Percentiles rank a stretch among this genome's conserved stretches.
Conservation (phyloP, 2,329 filamentous ascomycete species). For the Aspergillus pseudotamarii region DNA sequence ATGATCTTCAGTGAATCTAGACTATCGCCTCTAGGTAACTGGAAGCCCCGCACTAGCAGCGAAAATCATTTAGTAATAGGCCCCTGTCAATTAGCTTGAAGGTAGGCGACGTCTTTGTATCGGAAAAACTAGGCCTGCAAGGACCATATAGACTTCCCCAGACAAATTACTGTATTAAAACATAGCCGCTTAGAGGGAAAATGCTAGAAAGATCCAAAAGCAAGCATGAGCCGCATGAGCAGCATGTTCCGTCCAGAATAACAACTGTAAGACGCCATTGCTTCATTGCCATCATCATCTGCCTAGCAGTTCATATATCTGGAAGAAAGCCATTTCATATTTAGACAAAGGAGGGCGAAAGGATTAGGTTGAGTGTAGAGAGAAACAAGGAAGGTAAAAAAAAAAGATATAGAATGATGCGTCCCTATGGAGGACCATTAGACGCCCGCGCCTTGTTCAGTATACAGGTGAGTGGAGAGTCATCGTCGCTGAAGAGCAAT, state of each 20-base stretch:
- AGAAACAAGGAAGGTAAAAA: constrained; percentile 8
- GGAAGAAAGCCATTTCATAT: not conserved
- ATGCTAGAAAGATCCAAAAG: not conserved
- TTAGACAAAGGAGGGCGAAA: not conserved
- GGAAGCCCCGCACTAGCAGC: not conserved
- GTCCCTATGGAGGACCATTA: constrained; percentile 10
- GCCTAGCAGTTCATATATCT: not conserved
- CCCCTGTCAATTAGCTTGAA: not conserved
- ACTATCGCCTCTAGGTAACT: not conserved
- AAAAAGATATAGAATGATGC: constrained; percentile 14
- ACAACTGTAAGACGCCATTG: not conserved
- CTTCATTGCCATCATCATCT: not conserved
- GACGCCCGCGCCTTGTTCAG: constrained; percentile 31
- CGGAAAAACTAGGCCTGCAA: not conserved
- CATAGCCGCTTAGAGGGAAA: not conserved
- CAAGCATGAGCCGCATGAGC: not conserved
- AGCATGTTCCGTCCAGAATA: not conserved
- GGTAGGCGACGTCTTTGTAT: not conserved
- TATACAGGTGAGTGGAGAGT: constrained; percentile 30
- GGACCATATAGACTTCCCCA: not conserved
- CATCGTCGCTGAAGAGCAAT: constrained; percentile 4
- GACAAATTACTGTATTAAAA: not conserved
- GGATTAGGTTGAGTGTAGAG: not conserved
- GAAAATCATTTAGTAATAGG: not conserved
- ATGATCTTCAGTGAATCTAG: not conserved